Conservation (phyloP, 1,284 basidiomycete species). For the Retiboletus flavoniger region DNA sequence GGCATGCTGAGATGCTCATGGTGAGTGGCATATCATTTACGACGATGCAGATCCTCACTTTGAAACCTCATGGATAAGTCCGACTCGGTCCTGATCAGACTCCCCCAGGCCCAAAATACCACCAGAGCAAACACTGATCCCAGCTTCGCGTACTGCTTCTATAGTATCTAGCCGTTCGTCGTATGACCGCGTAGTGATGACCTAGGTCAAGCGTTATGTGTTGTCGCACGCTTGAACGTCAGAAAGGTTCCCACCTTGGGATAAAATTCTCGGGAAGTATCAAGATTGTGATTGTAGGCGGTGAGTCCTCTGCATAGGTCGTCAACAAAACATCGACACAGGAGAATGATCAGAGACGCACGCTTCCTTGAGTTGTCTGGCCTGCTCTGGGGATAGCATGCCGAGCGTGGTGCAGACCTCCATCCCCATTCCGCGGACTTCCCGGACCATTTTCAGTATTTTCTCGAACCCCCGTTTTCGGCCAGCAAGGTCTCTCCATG, state of each 20-base stretch:
- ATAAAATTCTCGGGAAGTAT: slow-evolving; percentile 97
- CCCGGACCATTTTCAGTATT: slow-evolving; percentile 90
- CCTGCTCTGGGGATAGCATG: slow-evolving; percentile 94
- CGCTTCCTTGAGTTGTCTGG: slow-evolving; percentile 91
- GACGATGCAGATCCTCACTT: slow-evolving; percentile 51
- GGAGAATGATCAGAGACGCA: slow-evolving; percentile 38
- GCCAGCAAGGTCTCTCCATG: slow-evolving; percentile 96
- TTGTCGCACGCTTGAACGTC: slow-evolving; percentile 1
- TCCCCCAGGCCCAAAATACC: slow-evolving; percentile 96
- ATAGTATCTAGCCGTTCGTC: slow-evolving; percentile 93
- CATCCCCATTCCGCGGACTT: slow-evolving; percentile 89
- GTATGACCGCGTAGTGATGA: slow-evolving; percentile 93
- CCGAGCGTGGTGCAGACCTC: slow-evolving; percentile 98
- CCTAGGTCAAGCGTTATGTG: slow-evolving; percentile 45
- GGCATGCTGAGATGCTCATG: slow-evolving; percentile 62
- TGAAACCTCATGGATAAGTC: slow-evolving; percentile 92
- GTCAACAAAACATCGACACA: slow-evolving; percentile 1
- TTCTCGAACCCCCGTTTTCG: slow-evolving; percentile 93
- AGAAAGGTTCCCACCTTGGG: slow-evolving; percentile 59
- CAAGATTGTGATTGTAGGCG: slow-evolving; percentile 98
- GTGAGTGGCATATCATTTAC: slow-evolving; percentile 6
- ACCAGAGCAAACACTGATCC: slow-evolving; percentile 96
- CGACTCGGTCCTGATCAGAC: slow-evolving; percentile 86
- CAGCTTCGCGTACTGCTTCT: slow-evolving; percentile 86
- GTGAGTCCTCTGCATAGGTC: slow-evolving; percentile 72